These are phyloP conservation scores for Thecaphora frezii DNA, from an alignment of 1,284 basidiomycete genomes.

Conservation along the genomic window DNA sequence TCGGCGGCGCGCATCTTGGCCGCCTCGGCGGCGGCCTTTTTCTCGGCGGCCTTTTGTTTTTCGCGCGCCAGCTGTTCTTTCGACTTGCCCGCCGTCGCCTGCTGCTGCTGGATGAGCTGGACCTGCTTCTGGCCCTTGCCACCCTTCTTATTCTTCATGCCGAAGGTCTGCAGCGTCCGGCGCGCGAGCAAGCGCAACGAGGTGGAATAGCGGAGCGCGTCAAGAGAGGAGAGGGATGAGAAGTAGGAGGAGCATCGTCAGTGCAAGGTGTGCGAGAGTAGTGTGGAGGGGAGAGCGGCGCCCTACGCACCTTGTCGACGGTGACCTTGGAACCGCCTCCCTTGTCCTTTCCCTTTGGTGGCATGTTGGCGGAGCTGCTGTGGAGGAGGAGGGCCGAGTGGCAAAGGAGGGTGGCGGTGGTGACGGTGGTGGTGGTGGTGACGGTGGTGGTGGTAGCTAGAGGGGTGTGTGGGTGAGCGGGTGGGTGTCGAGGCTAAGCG, in stretches of 20 bases:
- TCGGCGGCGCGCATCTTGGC: constrained; percentile 66
- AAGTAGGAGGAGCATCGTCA: background rate
- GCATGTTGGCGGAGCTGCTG: constrained; percentile 28
- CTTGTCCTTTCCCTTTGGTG: constrained; percentile 50
- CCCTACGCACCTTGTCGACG: constrained; percentile 40
- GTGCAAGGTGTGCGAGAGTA: too few species aligned
- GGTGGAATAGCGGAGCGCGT: background rate
- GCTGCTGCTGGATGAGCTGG: constrained; percentile 74
- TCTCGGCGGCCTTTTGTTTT: constrained; percentile 77
- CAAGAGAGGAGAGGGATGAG: background rate
- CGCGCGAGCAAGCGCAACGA: background rate
- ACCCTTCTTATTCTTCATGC: constrained; percentile 88
- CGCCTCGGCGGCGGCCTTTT: constrained; percentile 81
- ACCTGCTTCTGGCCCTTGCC: constrained; percentile 87
- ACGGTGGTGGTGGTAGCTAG: background rate
- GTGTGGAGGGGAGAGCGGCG: background rate
- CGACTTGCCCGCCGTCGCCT: constrained; percentile 68
- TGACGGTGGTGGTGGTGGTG: background rate
- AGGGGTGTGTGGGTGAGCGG: too few species aligned
- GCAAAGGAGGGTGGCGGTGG: background rate
- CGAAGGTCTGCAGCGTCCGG: constrained; percentile 67
- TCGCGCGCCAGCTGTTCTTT: constrained; percentile 73
- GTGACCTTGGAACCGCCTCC: constrained; percentile 63
- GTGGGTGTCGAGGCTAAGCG: background rate
- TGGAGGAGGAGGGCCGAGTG: background rate